phyloP scores from a whole-genome alignment of 2,329 filamentous ascomycete genomes.

The Didymella sp. region DNA sequence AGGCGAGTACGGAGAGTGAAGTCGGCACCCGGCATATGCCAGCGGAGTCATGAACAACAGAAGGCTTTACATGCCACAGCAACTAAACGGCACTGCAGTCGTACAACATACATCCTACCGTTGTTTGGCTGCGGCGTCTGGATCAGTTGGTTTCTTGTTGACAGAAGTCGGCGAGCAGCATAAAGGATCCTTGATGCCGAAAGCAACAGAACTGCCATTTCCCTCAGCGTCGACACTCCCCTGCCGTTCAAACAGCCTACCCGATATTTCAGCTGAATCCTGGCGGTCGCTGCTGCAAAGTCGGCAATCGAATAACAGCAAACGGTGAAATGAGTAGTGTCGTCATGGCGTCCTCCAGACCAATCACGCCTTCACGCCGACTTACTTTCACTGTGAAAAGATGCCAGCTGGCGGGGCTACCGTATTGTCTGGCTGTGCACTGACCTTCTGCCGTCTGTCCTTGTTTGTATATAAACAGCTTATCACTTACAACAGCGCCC shows the following conservation, averaged over 20 bases:
- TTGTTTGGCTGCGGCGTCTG: neutral
- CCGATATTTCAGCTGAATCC: neutral
- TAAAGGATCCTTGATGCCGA: neutral
- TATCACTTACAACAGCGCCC: neutral
- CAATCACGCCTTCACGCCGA: conserved; percentile 3
- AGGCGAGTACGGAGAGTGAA: neutral
- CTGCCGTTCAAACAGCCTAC: no score
- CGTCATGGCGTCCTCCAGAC: conserved; percentile 1
- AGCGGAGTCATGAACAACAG: neutral
- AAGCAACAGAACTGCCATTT: neutral
- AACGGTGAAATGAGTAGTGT: conserved; percentile 1
- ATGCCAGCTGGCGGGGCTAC: neutral
- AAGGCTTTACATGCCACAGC: neutral
- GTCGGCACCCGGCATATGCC: neutral
- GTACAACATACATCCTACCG: neutral
- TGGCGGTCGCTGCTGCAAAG: neutral
- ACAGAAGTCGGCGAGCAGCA: neutral
- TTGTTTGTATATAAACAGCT: conserved; percentile 13
- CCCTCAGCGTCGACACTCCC: neutral
- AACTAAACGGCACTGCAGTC: neutral
- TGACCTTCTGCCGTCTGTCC: neutral
- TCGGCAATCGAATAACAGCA: neutral
- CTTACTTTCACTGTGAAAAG: conserved; percentile 11
- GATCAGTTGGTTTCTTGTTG: no score
- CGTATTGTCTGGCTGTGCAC: neutral